Conservation (phyloP, 495 filamentous ascomycete genomes). For the Thozetella sp. region DNA sequence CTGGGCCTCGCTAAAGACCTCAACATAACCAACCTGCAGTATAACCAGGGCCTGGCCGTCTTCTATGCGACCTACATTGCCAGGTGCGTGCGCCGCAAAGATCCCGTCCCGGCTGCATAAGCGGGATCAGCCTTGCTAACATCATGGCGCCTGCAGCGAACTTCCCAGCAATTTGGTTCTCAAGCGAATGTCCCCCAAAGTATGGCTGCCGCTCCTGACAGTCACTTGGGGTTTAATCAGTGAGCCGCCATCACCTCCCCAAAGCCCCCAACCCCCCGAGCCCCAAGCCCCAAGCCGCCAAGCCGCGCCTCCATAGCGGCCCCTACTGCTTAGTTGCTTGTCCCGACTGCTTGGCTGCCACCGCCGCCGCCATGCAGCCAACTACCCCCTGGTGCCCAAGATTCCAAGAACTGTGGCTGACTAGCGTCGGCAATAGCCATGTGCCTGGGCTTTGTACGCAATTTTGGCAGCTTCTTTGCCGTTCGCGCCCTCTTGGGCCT, state of each 20-base stretch:
- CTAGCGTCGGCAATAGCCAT: constrained; percentile 29
- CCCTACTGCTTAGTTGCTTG: too few species aligned
- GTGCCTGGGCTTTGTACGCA: constrained; percentile 75
- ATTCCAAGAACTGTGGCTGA: not conserved
- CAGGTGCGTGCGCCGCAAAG: constrained; percentile 13
- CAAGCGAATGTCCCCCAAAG: constrained; percentile 66
- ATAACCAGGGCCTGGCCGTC: constrained; percentile 62
- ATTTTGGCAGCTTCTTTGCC: constrained; percentile 73
- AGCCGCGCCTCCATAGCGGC: not conserved
- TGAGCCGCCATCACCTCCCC: not conserved
- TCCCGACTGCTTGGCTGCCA: too few species aligned
- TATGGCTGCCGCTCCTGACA: constrained; percentile 60
- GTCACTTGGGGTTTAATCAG: constrained; percentile 54
- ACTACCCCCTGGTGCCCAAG: too few species aligned
- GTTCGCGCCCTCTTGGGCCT: constrained; percentile 77
- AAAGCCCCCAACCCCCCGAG: not conserved
- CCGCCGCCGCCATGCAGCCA: too few species aligned
- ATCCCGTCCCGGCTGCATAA: constrained; percentile 8
- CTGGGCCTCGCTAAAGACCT: constrained; percentile 69
- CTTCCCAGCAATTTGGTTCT: constrained; percentile 84
- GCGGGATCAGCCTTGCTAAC: constrained; percentile 8
- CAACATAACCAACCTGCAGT: constrained; percentile 64
- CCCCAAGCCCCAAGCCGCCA: too few species aligned
- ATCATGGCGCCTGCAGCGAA: constrained; percentile 50
- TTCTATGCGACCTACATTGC: constrained; percentile 61